phyloP scores from a whole-genome alignment of 148 eudicot genomes.

The Diospyros kaki region DNA sequence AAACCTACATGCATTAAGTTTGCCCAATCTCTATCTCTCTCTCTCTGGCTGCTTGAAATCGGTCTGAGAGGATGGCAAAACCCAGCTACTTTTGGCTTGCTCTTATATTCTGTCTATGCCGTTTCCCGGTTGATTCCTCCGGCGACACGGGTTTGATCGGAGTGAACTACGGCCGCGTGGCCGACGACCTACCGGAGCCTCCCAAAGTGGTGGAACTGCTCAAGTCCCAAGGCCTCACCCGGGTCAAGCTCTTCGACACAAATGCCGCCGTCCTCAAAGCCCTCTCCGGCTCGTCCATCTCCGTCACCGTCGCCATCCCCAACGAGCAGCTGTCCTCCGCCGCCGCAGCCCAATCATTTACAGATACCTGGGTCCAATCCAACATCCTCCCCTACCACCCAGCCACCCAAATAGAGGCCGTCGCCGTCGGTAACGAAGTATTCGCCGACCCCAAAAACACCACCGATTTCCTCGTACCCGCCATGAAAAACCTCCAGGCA shows the following conservation, averaged over 20 bases:
- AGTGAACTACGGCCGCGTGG: slow-evolving; percentile 80
- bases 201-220: slow-evolving; percentile 67
- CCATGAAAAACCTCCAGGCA: slow-evolving; percentile 56
- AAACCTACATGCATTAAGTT: not conserved
- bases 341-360: slow-evolving; percentile 50
- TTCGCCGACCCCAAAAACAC: slow-evolving; percentile 50
- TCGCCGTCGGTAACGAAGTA: slow-evolving; percentile 91
- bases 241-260: slow-evolving; percentile 62
- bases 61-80: slow-evolving; percentile 9
- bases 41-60: not conserved
- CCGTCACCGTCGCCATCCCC: slow-evolving; percentile 53
- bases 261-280: slow-evolving; percentile 42
- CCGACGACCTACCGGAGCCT: slow-evolving; percentile 67
- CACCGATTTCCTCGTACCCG: slow-evolving; percentile 51
- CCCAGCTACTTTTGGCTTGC: not conserved
- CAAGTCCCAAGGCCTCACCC: slow-evolving; percentile 48
- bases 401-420: slow-evolving; percentile 36
- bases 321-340: slow-evolving; percentile 73
- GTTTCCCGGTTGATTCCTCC: not conserved
- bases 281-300: slow-evolving; percentile 32
- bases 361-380: slow-evolving; percentile 65
- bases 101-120: not conserved
- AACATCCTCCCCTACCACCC: slow-evolving; percentile 47
- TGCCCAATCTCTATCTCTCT: not conserved
- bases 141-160: slow-evolving; percentile 51